Percentiles rank a stretch among this genome's conserved stretches.
Conservation (phyloP, 2,329 filamentous ascomycete genomes). For the Diatrype stigma region DNA sequence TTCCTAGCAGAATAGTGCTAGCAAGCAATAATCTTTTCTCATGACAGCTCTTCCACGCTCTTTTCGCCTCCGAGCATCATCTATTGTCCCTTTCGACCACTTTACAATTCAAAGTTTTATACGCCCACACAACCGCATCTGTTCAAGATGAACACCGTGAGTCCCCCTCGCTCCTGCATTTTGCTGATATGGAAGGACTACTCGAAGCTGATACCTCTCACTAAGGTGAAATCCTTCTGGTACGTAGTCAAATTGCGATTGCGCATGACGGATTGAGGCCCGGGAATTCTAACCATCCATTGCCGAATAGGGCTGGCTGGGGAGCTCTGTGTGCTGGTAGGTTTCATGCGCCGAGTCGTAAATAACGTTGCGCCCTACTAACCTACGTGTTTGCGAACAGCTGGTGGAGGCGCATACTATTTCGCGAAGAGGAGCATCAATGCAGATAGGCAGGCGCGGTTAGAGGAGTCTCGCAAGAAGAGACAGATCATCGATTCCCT, state of each 20-base stretch:
- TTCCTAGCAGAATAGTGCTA: neutral
- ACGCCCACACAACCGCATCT: neutral
- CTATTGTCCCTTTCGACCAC: neutral
- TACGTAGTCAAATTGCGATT: slow-evolving; percentile 30
- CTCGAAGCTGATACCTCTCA: slow-evolving; percentile 18
- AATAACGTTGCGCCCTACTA: slow-evolving; percentile 5
- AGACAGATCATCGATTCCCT: slow-evolving; percentile 55
- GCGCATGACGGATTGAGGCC: neutral
- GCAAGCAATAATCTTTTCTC: neutral
- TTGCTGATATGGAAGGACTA: neutral
- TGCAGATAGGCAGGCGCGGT: slow-evolving; percentile 72
- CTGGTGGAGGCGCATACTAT: slow-evolving; percentile 88
- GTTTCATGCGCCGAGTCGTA: slow-evolving; percentile 21
- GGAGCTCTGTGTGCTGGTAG: slow-evolving; percentile 79
- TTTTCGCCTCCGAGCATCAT: neutral
- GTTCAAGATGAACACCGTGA: slow-evolving; percentile 16
- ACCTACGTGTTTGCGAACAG: slow-evolving; percentile 37
- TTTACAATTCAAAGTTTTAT: no score
- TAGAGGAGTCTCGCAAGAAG: slow-evolving; percentile 63
- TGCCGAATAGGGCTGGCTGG: slow-evolving; percentile 75
- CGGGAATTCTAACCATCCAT: neutral
- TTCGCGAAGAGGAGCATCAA: slow-evolving; percentile 96
- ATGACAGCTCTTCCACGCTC: no score
- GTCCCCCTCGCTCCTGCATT: slow-evolving; percentile 1
- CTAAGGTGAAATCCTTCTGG: slow-evolving; percentile 63